Base-by-base conservation (phyloP, 352 stramenopile genomes). In the Thraustotheca clavata region DNA sequence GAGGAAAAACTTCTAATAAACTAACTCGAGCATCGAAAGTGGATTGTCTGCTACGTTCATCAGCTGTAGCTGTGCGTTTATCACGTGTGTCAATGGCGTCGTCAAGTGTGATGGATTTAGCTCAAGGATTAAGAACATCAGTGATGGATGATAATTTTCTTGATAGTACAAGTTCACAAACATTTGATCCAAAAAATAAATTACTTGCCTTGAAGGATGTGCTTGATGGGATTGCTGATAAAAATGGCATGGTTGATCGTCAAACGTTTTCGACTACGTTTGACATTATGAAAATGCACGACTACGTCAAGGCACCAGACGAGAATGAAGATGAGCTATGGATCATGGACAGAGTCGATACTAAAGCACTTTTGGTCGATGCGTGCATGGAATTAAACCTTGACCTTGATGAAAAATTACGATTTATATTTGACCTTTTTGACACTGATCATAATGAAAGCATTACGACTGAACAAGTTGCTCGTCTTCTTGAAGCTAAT, bases 371-470 rank as follows among this genome's bases (percentile, higher is more conserved):
- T 46, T 67, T 93, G 20, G 87, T 93, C 26, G 81, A 91, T 60
- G 80, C 80, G n/a, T 80, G 88, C 14, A 73, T 93, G 72, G 78
- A 90, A 20, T 69, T 93, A 12, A 72, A 91, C 46, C 79, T 93
- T 2, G 76, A 69, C 40, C 77, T 67, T 2, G 79, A 93, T 43
- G 80, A 89, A 39, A 93, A 91, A 50, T 72, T 93, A 36, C 77
- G 70, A 27, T 91, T 91, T 62, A 93, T 93, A 60, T 93, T 93
- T 41, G 81, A 93, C 46, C 89, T 81, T 33, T 71, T 93, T 5
- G 83, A 93, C 60, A 69, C 71, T 0, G 71, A 83, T 49, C 72
- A 74, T 35, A 63, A 67, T 6, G 79, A 79, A 16, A 76, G 67
- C 49, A 76, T 93, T 47, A 80, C 79, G 5, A 67, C 79, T 57